Percentiles rank a stretch among this genome's conserved stretches.
Conservation (phyloP, 495 filamentous ascomycete species). For the Glutinoglossum americanum region DNA sequence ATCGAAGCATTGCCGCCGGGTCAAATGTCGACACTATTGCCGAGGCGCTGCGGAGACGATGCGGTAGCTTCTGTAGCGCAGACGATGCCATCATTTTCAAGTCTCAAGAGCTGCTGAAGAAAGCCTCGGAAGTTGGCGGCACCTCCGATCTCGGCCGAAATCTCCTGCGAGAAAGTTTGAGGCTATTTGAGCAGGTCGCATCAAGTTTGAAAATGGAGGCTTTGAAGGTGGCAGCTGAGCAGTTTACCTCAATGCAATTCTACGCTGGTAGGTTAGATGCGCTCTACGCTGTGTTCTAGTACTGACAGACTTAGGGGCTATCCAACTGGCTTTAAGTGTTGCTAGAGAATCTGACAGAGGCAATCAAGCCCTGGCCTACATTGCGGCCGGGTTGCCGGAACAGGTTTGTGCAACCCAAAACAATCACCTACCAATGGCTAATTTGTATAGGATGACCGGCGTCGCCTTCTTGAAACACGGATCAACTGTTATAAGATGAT, state of each 20-base stretch:
- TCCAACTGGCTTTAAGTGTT: slow-evolving; percentile 63
- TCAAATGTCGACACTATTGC: slow-evolving; percentile 94
- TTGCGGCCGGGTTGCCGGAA: slow-evolving; percentile 36
- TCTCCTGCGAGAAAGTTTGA: slow-evolving; percentile 69
- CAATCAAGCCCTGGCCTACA: slow-evolving; percentile 58
- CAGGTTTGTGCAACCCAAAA: slow-evolving; percentile 18
- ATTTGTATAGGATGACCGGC: slow-evolving; percentile 42
- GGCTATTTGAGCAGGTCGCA: slow-evolving; percentile 73
- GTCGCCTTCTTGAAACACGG: slow-evolving; percentile 41
- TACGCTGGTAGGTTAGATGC: slow-evolving; percentile 33
- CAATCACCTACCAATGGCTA: slow-evolving; percentile 12
- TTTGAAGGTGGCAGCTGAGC: slow-evolving; percentile 50
- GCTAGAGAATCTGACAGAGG: slow-evolving; percentile 65
- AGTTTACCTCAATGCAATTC: slow-evolving; percentile 62
- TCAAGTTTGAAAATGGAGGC: slow-evolving; percentile 60
- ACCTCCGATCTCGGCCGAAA: slow-evolving; percentile 60
- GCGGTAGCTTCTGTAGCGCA: slow-evolving; percentile 88
- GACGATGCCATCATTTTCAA: slow-evolving; percentile 97
- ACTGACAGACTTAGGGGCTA: slow-evolving; percentile 36
- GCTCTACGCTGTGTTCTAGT: slow-evolving; percentile 4
- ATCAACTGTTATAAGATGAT: slow-evolving; percentile 67
- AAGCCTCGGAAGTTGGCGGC: slow-evolving; percentile 52
- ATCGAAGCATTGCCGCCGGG: slow-evolving; percentile 84
- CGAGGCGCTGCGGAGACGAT: slow-evolving; percentile 71
- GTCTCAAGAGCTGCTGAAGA: slow-evolving; percentile 81